These are phyloP conservation scores for Chlamydomonas incerta DNA, from an alignment of 139 green algal species.

Conservation along the genomic window DNA sequence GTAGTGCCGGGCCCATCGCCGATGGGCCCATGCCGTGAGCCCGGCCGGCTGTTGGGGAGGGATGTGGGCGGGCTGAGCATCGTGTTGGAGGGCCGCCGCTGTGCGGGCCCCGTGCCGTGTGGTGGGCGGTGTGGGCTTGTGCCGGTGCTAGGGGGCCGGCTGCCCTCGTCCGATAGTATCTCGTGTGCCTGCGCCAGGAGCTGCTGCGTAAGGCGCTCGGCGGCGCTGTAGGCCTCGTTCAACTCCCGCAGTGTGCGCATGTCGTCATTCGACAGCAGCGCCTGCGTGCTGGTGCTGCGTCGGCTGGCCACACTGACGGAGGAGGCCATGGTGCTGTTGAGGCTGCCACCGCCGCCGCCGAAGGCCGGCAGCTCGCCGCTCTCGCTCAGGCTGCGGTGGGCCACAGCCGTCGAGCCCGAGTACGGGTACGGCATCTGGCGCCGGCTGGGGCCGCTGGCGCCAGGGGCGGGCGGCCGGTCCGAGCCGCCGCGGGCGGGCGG, in stretches of 20 bases:
- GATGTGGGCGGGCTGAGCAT: too few species aligned
- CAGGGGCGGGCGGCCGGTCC: not conserved
- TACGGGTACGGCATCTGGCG: not conserved
- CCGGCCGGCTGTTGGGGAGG: too few species aligned
- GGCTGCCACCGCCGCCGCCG: not conserved
- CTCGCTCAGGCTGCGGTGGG: slow-evolving; percentile 17
- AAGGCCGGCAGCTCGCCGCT: not conserved
- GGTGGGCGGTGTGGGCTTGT: not conserved
- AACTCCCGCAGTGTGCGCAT: slow-evolving; percentile 45
- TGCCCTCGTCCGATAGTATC: slow-evolving; percentile 11
- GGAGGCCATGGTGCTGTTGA: slow-evolving; percentile 21
- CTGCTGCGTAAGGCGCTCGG: slow-evolving; percentile 45
- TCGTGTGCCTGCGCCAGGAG: slow-evolving; percentile 47
- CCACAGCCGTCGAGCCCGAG: not conserved
- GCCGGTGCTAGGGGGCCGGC: slow-evolving; percentile 3
- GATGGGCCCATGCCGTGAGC: too few species aligned
- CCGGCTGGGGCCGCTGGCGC: not conserved
- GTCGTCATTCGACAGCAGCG: slow-evolving; percentile 36
- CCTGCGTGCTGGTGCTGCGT: slow-evolving; percentile 7
- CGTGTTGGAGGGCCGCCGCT: not conserved
- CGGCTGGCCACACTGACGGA: slow-evolving; percentile 6
- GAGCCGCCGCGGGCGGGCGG: not conserved
- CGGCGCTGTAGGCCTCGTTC: slow-evolving; percentile 36
- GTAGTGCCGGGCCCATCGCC: too few species aligned
- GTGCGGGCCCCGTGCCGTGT: not conserved